Evolutionary conservation across 2,329 filamentous ascomycete genomes (phyloP).

Genomic region (Penicillium sp.): DNA sequence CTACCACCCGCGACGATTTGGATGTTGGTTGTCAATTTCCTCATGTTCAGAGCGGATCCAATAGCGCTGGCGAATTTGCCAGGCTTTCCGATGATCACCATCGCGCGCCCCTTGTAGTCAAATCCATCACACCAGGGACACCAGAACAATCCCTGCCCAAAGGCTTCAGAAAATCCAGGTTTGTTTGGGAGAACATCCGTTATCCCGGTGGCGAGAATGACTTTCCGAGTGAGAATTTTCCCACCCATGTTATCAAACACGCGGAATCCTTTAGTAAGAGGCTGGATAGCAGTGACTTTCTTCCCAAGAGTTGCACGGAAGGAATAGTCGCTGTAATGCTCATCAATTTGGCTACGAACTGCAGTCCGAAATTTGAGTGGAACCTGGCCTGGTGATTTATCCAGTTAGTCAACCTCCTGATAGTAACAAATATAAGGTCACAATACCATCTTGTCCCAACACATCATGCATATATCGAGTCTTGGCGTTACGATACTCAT

Average conservation of each 20-base stretch:
- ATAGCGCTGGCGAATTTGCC: constrained; percentile 11
- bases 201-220: constrained; percentile 13
- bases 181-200: constrained; percentile 12
- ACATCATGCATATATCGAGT: constrained; percentile 63
- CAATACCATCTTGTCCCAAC: constrained; percentile 46
- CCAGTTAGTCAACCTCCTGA: background rate
- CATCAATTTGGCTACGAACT: constrained; percentile 10
- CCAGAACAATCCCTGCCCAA: constrained; percentile 66
- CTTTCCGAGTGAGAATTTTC: constrained; percentile 2
- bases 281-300: constrained; percentile 8
- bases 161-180: constrained; percentile 48
- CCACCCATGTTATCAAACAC: constrained; percentile 5
- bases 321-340: constrained; percentile 10
- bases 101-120: constrained; percentile 8
- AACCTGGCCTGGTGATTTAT: constrained; percentile 5
- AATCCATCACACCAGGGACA: constrained; percentile 52
- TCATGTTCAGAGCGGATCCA: constrained; percentile 5
- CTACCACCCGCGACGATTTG: constrained; percentile 5
- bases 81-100: constrained; percentile 3
- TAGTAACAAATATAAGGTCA: background rate
- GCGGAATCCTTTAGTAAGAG: constrained; percentile 9
- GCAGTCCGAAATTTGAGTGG: constrained; percentile 10
- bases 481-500: constrained; percentile 56
- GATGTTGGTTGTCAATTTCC: constrained; percentile 12
- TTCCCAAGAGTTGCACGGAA: constrained; percentile 8